A percentile compares a stretch with the other conserved stretches of the same genome.
These are phyloP conservation scores for Juglanconis oblonga DNA, from an alignment of 2,329 filamentous ascomycete genomes.

Conservation along the genomic window DNA sequence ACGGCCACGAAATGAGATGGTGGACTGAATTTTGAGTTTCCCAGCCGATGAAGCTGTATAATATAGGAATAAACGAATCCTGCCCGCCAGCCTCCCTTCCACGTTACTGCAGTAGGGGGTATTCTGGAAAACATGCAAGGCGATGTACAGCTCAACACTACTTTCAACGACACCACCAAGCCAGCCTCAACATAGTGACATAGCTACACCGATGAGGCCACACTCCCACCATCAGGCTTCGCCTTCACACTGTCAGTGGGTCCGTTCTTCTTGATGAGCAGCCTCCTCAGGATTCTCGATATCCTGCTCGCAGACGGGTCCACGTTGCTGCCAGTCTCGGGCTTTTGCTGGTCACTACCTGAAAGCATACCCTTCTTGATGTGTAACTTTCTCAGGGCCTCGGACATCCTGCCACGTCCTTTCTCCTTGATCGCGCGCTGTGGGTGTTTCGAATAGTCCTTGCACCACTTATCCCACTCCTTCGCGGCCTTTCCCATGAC, in stretches of 20 bases:
- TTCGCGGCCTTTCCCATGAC: slow-evolving; percentile 8
- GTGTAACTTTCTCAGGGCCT: neutral
- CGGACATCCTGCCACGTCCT: slow-evolving; percentile 2
- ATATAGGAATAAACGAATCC: too few species aligned
- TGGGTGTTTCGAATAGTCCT: slow-evolving; percentile 1
- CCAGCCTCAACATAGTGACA: neutral
- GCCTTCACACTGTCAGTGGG: neutral
- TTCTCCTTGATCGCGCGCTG: slow-evolving; percentile 7
- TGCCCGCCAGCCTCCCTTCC: neutral
- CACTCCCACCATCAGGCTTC: neutral
- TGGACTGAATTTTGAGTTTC: neutral
- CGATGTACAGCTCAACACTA: neutral
- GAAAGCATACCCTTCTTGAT: neutral
- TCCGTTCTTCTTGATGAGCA: neutral
- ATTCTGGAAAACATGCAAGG: neutral
- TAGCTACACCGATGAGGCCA: neutral
- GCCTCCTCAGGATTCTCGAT: neutral
- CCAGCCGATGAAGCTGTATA: too few species aligned
- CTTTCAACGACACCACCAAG: neutral
- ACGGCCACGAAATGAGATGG: neutral
- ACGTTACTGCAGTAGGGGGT: neutral
- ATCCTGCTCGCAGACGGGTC: neutral
- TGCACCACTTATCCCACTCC: slow-evolving; percentile 8
- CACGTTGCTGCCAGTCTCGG: neutral
- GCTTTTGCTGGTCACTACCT: neutral